phyloP scores from a whole-genome alignment of 106 monocot genomes.

The Iris macrosiphon region DNA sequence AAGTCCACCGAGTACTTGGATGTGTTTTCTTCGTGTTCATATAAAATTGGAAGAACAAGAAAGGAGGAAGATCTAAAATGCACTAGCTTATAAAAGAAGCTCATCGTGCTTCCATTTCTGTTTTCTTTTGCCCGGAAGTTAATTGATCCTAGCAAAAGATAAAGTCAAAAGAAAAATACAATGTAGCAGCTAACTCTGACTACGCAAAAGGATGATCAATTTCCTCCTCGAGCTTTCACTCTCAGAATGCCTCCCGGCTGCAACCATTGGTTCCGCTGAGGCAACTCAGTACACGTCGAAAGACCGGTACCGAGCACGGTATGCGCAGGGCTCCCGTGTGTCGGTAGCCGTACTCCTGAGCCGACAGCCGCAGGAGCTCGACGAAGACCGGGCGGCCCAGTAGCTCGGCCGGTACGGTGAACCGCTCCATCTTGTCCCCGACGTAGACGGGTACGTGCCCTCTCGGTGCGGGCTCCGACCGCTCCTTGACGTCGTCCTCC shows the following conservation, averaged over 20 bases:
- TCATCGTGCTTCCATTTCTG: no score
- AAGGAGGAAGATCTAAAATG: no score
- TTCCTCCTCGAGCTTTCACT: no score
- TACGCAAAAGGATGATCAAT: no score
- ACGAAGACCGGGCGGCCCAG: constrained; percentile 39
- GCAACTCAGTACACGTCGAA: constrained; percentile 24
- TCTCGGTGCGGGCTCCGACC: constrained; percentile 22
- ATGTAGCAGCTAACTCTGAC: no score
- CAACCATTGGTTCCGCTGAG: constrained; percentile 1
- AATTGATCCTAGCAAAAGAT: no score
- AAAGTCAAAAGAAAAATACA: no score
- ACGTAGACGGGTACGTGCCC: constrained; percentile 72
- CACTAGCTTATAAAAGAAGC: no score
- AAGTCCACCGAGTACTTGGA: no score
- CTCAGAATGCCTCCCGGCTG: constrained; percentile 1
- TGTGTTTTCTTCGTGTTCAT: no score
- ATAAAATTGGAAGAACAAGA: no score
- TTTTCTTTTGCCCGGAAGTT: no score
- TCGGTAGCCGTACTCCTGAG: constrained; percentile 66
- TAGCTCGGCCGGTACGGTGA: constrained; percentile 43
- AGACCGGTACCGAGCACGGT: constrained; percentile 47
- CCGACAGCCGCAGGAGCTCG: constrained; percentile 43
- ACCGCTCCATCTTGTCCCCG: constrained; percentile 70
- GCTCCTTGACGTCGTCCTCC: not conserved
- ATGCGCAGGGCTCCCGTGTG: constrained; percentile 57